Percentiles rank a stretch among this genome's conserved stretches.
phyloP scores from a whole-genome alignment of 371 early-diverging fungal genomes.

The Mortierella sp. region DNA sequence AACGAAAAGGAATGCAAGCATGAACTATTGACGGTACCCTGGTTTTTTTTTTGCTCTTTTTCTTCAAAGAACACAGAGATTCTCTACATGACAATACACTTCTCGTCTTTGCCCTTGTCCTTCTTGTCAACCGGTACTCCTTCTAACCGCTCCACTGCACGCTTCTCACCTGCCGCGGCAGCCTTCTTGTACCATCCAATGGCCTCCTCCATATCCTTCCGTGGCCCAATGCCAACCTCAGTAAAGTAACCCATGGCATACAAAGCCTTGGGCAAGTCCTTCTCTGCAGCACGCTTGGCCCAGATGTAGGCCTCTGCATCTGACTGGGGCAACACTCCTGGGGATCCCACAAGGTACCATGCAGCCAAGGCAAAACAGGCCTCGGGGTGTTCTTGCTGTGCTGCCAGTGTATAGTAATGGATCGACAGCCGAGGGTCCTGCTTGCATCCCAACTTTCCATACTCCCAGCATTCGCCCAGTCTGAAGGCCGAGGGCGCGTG shows the following conservation, averaged over 20 bases:
- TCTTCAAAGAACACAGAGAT: no score
- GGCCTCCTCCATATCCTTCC: conserved; percentile 75
- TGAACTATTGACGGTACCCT: no score
- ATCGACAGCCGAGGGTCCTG: conserved; percentile 76
- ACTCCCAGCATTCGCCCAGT: conserved; percentile 84
- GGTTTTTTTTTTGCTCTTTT: no score
- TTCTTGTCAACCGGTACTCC: conserved; percentile 38
- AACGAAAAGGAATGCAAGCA: no score
- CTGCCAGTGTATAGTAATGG: conserved; percentile 82
- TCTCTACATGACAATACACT: conserved; percentile 33
- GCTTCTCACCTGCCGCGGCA: conserved; percentile 80
- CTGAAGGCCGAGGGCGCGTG: conserved; percentile 82
- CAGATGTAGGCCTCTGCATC: conserved; percentile 90
- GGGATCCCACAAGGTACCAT: conserved; percentile 83
- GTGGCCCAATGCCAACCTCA: conserved; percentile 82
- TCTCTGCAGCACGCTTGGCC: conserved; percentile 89
- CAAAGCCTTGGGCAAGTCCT: conserved; percentile 86
- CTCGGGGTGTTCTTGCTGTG: conserved; percentile 90
- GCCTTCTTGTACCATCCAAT: conserved; percentile 74
- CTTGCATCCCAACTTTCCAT: conserved; percentile 73
- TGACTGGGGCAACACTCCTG: conserved; percentile 78
- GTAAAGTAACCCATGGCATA: conserved; percentile 90
- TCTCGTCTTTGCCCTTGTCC: conserved; percentile 20
- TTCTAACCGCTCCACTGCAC: conserved; percentile 67
- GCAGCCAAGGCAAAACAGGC: conserved; percentile 85